phyloP scores from a whole-genome alignment of 2,329 filamentous ascomycete genomes.

The Teratosphaeria viscida region DNA sequence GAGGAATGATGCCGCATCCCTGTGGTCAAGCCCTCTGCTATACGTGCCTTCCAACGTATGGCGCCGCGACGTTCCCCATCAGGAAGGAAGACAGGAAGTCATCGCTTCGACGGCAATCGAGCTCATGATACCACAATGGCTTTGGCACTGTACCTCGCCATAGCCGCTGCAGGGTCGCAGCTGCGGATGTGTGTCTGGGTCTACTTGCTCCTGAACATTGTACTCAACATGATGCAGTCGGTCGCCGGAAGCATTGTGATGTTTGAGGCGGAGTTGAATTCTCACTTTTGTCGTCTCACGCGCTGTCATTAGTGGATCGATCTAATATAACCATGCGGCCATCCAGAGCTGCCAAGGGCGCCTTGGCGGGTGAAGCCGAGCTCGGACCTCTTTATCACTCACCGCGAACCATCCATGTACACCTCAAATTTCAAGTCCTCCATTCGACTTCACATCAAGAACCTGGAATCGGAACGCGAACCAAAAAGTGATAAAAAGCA shows the following conservation, averaged over 20 bases:
- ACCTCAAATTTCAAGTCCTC: too few relatives aligned
- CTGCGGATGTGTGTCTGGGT: background rate
- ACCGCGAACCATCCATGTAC: too few relatives aligned
- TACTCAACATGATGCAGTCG: too few relatives aligned
- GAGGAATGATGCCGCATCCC: background rate
- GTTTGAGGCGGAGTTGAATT: background rate
- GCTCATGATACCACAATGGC: background rate
- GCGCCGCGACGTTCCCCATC: background rate
- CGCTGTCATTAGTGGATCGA: background rate
- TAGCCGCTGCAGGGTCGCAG: background rate
- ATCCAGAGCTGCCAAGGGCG: too few relatives aligned
- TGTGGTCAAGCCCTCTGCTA: background rate
- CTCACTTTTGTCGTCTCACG: background rate
- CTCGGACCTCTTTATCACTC: too few relatives aligned
- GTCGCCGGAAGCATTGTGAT: background rate
- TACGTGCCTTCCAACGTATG: background rate
- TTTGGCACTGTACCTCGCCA: background rate
- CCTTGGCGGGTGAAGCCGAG: too few relatives aligned
- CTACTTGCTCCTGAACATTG: background rate
- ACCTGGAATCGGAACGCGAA: too few relatives aligned
- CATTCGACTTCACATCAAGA: too few relatives aligned
- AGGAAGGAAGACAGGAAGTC: background rate
- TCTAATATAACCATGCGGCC: too few relatives aligned
- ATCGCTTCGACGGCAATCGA: background rate
- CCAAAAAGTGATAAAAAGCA: too few relatives aligned